A percentile compares a stretch with the other conserved stretches of the same genome.
phyloP scores from a whole-genome alignment of 768 basidiomycete genomes.

The Panellus pusillus region DNA sequence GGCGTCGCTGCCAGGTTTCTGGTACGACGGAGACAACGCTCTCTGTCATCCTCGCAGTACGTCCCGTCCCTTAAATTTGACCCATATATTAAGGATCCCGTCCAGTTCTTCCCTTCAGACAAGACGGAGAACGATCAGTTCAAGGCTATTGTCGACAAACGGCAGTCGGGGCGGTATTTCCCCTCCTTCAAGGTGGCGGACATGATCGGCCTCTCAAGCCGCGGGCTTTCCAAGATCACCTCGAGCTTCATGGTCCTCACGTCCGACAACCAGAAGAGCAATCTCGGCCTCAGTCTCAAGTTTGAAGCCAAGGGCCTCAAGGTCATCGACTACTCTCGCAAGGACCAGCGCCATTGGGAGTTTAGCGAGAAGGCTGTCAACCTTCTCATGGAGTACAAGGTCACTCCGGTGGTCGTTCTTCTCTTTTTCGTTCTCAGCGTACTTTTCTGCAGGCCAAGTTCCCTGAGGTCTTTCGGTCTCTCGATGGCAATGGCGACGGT shows the following conservation, averaged over 20 bases:
- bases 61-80: slow-evolving; percentile 17
- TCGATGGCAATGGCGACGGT: slow-evolving; percentile 79
- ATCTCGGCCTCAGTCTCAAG: slow-evolving; percentile 92
- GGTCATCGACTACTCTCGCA: slow-evolving; percentile 89
- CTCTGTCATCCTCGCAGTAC: slow-evolving; percentile 85
- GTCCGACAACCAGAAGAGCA: slow-evolving; percentile 75
- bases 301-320: slow-evolving; percentile 94
- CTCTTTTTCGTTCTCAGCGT: not conserved
- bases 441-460: slow-evolving; percentile 55
- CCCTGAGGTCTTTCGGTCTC: slow-evolving; percentile 76
- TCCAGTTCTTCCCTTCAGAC: slow-evolving; percentile 86
- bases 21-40: slow-evolving; percentile 67
- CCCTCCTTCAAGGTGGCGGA: slow-evolving; percentile 81
- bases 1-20: slow-evolving; percentile 94
- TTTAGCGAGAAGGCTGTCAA: slow-evolving; percentile 86
- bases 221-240: slow-evolving; percentile 86
- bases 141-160: slow-evolving; percentile 61
- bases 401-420: slow-evolving; percentile 24
- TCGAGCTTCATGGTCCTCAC: slow-evolving; percentile 91
- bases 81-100: slow-evolving; percentile 1
- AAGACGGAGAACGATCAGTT: slow-evolving; percentile 77
- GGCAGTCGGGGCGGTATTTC: slow-evolving; percentile 58
- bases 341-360: slow-evolving; percentile 86
- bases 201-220: slow-evolving; percentile 68
- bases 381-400: slow-evolving; percentile 84